Conservation (phyloP, 225 moss, liverwort and hornwort genomes). For the Takakia lepidozioides region DNA sequence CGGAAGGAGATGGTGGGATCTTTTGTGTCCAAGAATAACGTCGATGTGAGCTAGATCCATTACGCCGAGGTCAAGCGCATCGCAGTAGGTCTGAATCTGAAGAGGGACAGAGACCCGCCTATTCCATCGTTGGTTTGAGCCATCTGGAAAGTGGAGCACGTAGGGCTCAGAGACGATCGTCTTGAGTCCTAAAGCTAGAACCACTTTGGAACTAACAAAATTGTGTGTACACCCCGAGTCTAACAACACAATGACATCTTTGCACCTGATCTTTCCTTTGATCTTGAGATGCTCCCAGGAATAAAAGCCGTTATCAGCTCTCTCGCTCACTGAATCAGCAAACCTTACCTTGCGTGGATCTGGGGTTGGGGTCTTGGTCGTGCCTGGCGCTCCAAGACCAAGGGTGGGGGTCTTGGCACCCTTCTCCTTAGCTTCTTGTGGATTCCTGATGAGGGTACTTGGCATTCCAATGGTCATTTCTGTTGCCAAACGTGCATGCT, state of each 20-base stretch:
- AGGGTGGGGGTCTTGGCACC: conserved; percentile 14
- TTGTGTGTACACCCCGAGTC: conserved; percentile 48
- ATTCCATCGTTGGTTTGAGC: conserved; percentile 31
- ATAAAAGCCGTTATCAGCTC: conserved; percentile 15
- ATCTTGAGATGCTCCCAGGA: conserved; percentile 49
- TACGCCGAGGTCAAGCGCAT: conserved; percentile 27
- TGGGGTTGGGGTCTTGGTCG: neutral
- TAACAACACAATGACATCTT: conserved; percentile 30
- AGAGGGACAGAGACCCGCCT: conserved; percentile 34
- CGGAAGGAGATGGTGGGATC: conserved; percentile 43
- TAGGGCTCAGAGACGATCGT: conserved; percentile 20
- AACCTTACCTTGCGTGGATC: conserved; percentile 25
- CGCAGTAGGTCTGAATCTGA: conserved; percentile 32
- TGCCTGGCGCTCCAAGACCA: neutral
- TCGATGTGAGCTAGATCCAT: conserved; percentile 44
- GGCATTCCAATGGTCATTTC: conserved; percentile 8
- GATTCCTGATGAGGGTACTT: too few relatives aligned
- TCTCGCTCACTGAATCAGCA: neutral
- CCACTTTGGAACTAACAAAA: conserved; percentile 34
- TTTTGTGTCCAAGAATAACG: conserved; percentile 38
- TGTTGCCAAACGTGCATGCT: conserved; percentile 20
- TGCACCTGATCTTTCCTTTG: conserved; percentile 21
- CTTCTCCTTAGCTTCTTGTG: conserved; percentile 4
- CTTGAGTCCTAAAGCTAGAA: conserved; percentile 24
- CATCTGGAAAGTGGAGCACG: conserved; percentile 37